Base-by-base conservation (phyloP, 257 asterid species). In the Osmanthus fragrans region DNA sequence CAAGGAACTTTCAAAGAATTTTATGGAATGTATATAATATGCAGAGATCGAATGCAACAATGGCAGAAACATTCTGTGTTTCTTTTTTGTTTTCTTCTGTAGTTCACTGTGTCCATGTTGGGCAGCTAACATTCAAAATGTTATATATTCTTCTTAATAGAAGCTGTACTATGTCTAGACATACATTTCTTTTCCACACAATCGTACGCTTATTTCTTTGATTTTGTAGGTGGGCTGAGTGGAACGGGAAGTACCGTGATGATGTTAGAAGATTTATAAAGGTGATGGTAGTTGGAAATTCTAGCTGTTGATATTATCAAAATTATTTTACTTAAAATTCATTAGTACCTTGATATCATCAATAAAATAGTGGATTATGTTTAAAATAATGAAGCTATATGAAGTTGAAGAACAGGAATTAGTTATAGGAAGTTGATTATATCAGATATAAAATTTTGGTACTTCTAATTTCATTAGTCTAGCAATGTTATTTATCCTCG, bases 191-290 rank as follows among this genome's bases (percentile, higher is more conserved):
- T 39, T 73, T 40, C 40, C 27, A 54, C 73, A 12, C 77, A 68
- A 87, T 27, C 10, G 0, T 15, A 25, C 39, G 51, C 73, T 58
- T 74, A 54, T 75, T 58, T 60, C 25, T 82, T 84, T 80, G 73
- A 76, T 76, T 82, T 65, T 85, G 75, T 89, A 96, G 99, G 88
- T 96, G 99, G 98, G 99, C 96, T 56, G 99, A 96, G 83, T 96
- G 98, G 99, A 96, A 96, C 39, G 99, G 99, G 76, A 90, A 80
- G 77, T 95, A 93, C 85, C 98, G 98, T 47, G 99, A 95, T 77
- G 97, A 90, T 75, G 72, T 96, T 64, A 87, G 99, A 77, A 93
- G 89, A 80, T 96, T 88, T 85, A 93, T 96, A 76, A 96, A 96
- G 98, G 99, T 95, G 77, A 83, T 83, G 80, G 58, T 56, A 73